Conservation (phyloP, 805 yeast genomes). For the Candida glaebosa region DNA sequence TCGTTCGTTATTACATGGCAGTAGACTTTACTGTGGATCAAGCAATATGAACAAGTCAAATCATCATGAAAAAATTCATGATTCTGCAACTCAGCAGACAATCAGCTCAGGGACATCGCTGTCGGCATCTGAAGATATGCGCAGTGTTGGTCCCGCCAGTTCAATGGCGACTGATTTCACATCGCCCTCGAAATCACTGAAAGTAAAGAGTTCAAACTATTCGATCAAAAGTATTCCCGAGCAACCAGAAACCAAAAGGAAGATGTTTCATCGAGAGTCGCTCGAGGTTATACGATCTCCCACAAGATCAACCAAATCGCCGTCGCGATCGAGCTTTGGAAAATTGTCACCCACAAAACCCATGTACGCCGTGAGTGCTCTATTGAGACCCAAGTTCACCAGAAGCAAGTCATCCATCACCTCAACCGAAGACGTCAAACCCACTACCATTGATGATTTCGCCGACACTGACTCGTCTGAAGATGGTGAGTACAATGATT, state of each 20-base stretch:
- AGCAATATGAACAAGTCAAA: not conserved
- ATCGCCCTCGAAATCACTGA: slow-evolving; percentile 26
- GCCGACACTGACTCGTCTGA: slow-evolving; percentile 29
- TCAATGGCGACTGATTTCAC: slow-evolving; percentile 11
- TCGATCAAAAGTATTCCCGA: slow-evolving; percentile 15
- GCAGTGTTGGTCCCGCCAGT: not conserved
- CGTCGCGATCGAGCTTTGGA: not conserved
- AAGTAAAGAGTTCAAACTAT: slow-evolving; percentile 18
- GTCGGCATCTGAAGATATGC: not conserved
- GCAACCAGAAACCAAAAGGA: slow-evolving; percentile 1
- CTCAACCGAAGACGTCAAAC: slow-evolving; percentile 12
- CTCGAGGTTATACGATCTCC: slow-evolving; percentile 5
- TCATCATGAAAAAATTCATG: not conserved
- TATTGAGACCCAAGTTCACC: slow-evolving; percentile 19
- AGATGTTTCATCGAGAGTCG: not conserved
- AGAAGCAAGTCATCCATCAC: slow-evolving; percentile 17
- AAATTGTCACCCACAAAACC: slow-evolving; percentile 3
- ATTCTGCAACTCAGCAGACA: not conserved
- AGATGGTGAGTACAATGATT: slow-evolving; percentile 11
- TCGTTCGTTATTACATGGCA: not conserved
- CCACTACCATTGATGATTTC: slow-evolving; percentile 29
- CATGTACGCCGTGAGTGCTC: slow-evolving; percentile 3
- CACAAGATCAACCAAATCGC: slow-evolving; percentile 5
- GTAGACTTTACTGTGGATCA: not conserved
- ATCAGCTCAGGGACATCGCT: not conserved